Evolutionary conservation across 805 yeast species (phyloP).

Genomic region (Pichia nanzhaoensis): DNA sequence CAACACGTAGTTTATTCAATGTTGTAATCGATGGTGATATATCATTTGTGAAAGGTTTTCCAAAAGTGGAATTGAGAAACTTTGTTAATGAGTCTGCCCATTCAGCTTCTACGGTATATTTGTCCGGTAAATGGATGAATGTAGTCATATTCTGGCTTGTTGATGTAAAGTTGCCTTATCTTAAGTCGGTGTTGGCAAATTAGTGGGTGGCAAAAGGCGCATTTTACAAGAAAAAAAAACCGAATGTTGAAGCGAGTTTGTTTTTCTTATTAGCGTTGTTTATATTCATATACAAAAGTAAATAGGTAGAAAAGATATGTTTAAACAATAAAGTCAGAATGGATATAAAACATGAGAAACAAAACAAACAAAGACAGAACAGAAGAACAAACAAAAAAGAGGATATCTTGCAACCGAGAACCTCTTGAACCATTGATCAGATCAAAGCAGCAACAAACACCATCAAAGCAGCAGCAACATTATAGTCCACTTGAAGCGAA

Average conservation of each 20-base stretch:
- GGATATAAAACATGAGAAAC: not conserved
- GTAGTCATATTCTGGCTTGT: slow-evolving; percentile 14
- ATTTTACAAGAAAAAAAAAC: no score
- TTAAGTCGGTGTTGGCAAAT: not conserved
- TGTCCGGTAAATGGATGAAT: slow-evolving; percentile 28
- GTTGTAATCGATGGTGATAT: slow-evolving; percentile 48
- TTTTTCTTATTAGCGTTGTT: no score
- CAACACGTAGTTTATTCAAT: slow-evolving; percentile 55
- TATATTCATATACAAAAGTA: no score
- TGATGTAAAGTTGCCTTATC: not conserved
- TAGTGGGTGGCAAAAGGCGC: no score
- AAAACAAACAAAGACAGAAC: not conserved
- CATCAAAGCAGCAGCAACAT: slow-evolving; percentile 58
- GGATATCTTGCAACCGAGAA: no score
- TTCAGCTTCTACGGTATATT: slow-evolving; percentile 50
- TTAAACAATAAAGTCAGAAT: not conserved
- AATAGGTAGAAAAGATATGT: no score
- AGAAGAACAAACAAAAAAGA: not conserved
- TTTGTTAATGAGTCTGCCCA: slow-evolving; percentile 58
- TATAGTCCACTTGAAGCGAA: slow-evolving; percentile 26
- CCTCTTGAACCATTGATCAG: not conserved
- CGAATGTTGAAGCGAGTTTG: no score
- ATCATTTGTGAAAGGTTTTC: slow-evolving; percentile 40
- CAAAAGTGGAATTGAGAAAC: slow-evolving; percentile 58
- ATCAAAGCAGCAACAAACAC: slow-evolving; percentile 18